Evolutionary conservation across 139 green algal species (phyloP), one percentile per base, ranked within the genome.

Genomic region (Choricystis sp.): DNA sequence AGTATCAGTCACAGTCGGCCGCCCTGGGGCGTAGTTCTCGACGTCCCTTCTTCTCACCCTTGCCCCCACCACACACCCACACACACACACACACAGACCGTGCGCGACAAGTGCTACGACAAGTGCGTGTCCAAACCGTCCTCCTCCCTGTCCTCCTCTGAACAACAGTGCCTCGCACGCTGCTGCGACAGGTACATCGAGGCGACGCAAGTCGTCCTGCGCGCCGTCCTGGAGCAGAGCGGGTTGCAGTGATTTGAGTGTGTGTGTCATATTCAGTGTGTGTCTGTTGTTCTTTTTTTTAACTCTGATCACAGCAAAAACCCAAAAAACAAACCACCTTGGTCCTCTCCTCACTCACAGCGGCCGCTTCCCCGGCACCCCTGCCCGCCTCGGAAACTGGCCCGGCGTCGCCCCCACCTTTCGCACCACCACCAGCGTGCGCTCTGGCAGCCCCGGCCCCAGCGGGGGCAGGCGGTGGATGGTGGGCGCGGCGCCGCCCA

Each of bases 41-140:
- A 9, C 40, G 9, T 9, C 40, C 40, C 40, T 16, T 16, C 40
- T 16, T 16, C 40, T 16, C 40, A 52, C 40, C 40, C 40, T 16
- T 16, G 9, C 40, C 40, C 40, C 40, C 40, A 52, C 40, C 40
- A 16, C 40, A 52, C 40, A 9, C 9, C 40, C 9, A 9, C n/a
- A n/a, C n/a, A n/a, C 40, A 16, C 40, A 52, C 40, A 9, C 9
- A 9, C 9, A 9, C 83, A 95, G 79, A 95, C 87, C 5, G 84
- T 96, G 26, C 76, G 90, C 3, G 90, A 97, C 73, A 95, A 95
- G 71, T 97, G 91, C 75, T 97, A 96, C 63, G 82, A 92, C 59
- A 78, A 81, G 64, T 97, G 91, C 71, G 66, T 97, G 22, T 86
- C 82, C 29, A 92, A 81, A 68, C 91, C 91, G 0, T 78, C 79